phyloP scores from a whole-genome alignment of 2,329 filamentous ascomycete genomes.

The Arthrobotrys entomopaga region DNA sequence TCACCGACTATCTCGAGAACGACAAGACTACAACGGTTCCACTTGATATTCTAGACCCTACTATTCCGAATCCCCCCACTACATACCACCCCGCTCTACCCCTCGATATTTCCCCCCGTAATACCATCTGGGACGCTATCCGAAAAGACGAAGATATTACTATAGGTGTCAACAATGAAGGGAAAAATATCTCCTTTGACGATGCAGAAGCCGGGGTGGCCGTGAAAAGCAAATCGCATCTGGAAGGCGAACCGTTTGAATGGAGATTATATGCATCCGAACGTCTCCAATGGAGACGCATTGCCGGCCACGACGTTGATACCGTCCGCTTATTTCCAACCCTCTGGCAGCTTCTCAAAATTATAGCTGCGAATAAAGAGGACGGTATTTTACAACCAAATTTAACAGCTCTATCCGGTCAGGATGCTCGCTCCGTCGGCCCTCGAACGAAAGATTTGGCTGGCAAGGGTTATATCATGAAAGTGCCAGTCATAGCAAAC shows the following conservation, averaged over 20 bases:
- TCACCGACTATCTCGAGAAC: constrained; percentile 40
- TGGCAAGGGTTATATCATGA: constrained; percentile 52
- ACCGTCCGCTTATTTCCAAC: constrained; percentile 50
- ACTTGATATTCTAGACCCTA: constrained; percentile 44
- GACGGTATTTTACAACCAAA: constrained; percentile 46
- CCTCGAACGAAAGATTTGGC: constrained; percentile 52
- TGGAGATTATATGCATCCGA: constrained; percentile 48
- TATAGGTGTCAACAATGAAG: constrained; percentile 43
- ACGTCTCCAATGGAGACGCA: constrained; percentile 45
- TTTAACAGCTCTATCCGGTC: constrained; percentile 35
- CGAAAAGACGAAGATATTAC: constrained; percentile 35
- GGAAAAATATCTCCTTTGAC: constrained; percentile 44
- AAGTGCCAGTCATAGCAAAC: constrained; percentile 45
- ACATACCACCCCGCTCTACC: constrained; percentile 42
- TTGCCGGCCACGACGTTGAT: constrained; percentile 48
- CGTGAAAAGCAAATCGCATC: constrained; percentile 12
- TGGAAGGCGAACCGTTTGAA: constrained; percentile 16
- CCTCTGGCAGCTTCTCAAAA: constrained; percentile 48
- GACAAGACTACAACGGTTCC: constrained; percentile 36
- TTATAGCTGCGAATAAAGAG: constrained; percentile 47
- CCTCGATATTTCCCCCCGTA: constrained; percentile 36
- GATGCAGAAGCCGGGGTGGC: constrained; percentile 42
- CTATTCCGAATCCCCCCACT: constrained; percentile 37
- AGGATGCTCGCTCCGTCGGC: constrained; percentile 47
- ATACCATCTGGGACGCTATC: constrained; percentile 39